Conservation (phyloP, 768 basidiomycete species). For the Phylloporus arenicola region DNA sequence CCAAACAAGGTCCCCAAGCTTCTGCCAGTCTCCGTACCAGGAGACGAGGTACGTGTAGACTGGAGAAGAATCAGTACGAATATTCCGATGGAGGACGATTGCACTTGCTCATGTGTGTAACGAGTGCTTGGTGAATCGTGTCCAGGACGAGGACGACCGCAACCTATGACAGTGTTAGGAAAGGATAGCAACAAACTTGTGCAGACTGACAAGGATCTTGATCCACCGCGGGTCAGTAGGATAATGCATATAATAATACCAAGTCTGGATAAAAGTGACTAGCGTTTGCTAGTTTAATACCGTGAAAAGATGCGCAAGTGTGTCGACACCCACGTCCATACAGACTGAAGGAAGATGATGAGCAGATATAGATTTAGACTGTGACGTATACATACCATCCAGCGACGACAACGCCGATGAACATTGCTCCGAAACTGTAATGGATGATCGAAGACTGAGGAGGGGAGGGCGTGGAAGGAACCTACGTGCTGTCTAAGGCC, state of each 20-base stretch:
- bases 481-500: slow-evolving; percentile 34
- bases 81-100: not conserved
- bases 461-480: not conserved
- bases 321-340: slow-evolving; percentile 41
- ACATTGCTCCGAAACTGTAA: slow-evolving; percentile 44
- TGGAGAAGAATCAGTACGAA: slow-evolving; percentile 15
- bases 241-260: slow-evolving; percentile 48
- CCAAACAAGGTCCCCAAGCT: slow-evolving; percentile 38
- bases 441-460: not conserved
- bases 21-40: slow-evolving; percentile 30
- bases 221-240: slow-evolving; percentile 46
- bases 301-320: not conserved
- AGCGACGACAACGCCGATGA: slow-evolving; percentile 46
- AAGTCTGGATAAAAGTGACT: slow-evolving; percentile 55
- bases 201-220: slow-evolving; percentile 39
- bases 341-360: slow-evolving; percentile 31
- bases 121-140: slow-evolving; percentile 48
- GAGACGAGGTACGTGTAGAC: slow-evolving; percentile 46
- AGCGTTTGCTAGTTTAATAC: not conserved
- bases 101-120: slow-evolving; percentile 44
- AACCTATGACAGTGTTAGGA: slow-evolving; percentile 35
- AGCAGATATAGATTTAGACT: not conserved
- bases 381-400: slow-evolving; percentile 37
- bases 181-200: not conserved
- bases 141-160: slow-evolving; percentile 45